Conservation (phyloP, 2,329 filamentous ascomycete genomes). For the Talaromyces sp. region DNA sequence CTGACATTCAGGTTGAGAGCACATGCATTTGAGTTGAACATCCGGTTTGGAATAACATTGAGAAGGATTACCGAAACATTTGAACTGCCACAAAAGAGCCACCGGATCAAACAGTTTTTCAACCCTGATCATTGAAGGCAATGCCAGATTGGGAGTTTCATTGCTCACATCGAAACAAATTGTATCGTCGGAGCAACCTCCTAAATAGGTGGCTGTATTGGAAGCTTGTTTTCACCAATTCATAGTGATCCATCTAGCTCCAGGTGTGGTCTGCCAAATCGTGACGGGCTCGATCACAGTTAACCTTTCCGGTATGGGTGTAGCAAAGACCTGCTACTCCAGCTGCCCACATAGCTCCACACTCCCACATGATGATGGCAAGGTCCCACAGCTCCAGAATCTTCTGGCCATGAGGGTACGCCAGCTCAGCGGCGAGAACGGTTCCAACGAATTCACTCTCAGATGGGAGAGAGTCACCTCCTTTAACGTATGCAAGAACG, state of each 20-base stretch:
- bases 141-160: too few relatives aligned
- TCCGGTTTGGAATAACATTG: too few relatives aligned
- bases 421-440: conserved; percentile 10
- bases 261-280: conserved; percentile 17
- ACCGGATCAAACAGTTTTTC: too few relatives aligned
- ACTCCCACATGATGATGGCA: conserved; percentile 19
- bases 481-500: conserved; percentile 12
- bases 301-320: conserved; percentile 13
- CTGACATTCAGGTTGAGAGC: too few relatives aligned
- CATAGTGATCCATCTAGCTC: not conserved
- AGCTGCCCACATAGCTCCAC: conserved; percentile 15
- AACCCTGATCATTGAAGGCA: too few relatives aligned
- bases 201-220: too few relatives aligned
- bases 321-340: conserved; percentile 18
- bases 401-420: conserved; percentile 15
- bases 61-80: too few relatives aligned
- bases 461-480: conserved; percentile 10
- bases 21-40: too few relatives aligned
- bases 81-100: too few relatives aligned
- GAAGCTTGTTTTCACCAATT: not conserved
- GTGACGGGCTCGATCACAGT: conserved; percentile 16
- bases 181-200: too few relatives aligned
- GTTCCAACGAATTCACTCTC: conserved; percentile 14
- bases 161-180: too few relatives aligned
- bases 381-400: conserved; percentile 18